Conservation (phyloP, 805 yeast genomes). For the Clavispora santaluciae region DNA sequence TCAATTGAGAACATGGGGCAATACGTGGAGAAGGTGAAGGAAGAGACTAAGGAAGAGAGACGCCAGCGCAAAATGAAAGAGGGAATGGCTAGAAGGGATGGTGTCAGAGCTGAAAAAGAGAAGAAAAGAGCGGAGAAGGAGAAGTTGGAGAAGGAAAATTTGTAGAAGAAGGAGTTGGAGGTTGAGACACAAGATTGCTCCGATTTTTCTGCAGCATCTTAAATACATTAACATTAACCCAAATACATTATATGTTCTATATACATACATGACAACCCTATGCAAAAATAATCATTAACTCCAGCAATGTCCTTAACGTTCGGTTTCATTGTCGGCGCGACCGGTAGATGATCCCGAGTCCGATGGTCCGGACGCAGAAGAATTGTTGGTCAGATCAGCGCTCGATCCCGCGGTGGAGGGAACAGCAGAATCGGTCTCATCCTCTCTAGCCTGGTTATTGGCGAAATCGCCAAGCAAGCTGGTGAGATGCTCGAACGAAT, state of each 20-base stretch:
- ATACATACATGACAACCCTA: background rate
- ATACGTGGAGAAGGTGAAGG: conserved; percentile 2
- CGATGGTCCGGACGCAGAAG: background rate
- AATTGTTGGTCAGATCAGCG: background rate
- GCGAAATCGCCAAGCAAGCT: background rate
- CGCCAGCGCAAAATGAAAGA: conserved; percentile 49
- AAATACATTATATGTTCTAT: background rate
- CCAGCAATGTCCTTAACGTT: no score
- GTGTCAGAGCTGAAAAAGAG: conserved; percentile 15
- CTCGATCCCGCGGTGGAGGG: background rate
- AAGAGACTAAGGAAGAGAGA: conserved; percentile 56
- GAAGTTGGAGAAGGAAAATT: background rate
- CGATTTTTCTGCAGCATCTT: no score
- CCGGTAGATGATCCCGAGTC: background rate
- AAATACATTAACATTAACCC: background rate
- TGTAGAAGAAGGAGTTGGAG: background rate
- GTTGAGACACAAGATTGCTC: background rate
- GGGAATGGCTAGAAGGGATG: conserved; percentile 30
- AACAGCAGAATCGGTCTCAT: no score
- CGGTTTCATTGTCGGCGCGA: background rate
- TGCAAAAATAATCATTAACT: background rate
- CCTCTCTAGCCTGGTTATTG: background rate
- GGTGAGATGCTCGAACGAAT: conserved; percentile 1
- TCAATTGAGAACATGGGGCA: conserved; percentile 34
- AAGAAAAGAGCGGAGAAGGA: conserved; percentile 6